Conservation (phyloP, 768 basidiomycete species). For the Amanita pseudoporphyria region DNA sequence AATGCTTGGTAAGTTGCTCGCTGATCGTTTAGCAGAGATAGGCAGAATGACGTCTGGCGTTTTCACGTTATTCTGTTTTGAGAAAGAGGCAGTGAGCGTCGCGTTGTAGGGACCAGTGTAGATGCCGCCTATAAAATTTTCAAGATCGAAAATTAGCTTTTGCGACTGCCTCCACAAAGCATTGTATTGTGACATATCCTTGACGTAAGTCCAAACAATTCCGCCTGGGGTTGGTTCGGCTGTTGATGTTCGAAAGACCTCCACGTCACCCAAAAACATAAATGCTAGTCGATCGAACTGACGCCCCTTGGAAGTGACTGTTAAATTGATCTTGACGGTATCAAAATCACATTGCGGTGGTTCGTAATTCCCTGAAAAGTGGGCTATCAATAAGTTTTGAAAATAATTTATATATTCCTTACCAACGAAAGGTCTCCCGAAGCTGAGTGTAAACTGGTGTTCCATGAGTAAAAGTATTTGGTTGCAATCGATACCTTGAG, state of each 20-base stretch:
- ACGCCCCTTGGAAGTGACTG: constrained; percentile 69
- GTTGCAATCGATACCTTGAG: background rate
- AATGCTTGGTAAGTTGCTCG: background rate
- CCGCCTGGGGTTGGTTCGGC: constrained; percentile 6
- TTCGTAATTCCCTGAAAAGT: background rate
- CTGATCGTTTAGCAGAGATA: background rate
- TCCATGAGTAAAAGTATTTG: constrained; percentile 1
- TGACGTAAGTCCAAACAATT: constrained; percentile 19
- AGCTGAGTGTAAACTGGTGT: constrained; percentile 4
- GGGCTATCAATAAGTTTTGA: background rate
- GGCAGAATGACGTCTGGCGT: constrained; percentile 2
- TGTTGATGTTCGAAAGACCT: constrained; percentile 18
- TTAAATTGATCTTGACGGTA: constrained; percentile 62
- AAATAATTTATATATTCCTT: background rate
- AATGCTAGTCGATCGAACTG: constrained; percentile 66
- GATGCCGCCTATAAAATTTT: constrained; percentile 51
- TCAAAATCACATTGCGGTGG: constrained; percentile 15
- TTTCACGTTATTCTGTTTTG: constrained; percentile 1
- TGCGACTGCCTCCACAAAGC: constrained; percentile 42
- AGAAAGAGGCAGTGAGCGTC: constrained; percentile 4
- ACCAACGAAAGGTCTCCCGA: constrained; percentile 4
- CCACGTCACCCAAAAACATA: constrained; percentile 71
- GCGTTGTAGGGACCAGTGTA: constrained; percentile 46
- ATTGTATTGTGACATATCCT: constrained; percentile 53
- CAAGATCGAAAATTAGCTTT: constrained; percentile 47